Evolutionary conservation across 805 yeast genomes (phyloP).

Genomic region (Nakazawaea siamensis): DNA sequence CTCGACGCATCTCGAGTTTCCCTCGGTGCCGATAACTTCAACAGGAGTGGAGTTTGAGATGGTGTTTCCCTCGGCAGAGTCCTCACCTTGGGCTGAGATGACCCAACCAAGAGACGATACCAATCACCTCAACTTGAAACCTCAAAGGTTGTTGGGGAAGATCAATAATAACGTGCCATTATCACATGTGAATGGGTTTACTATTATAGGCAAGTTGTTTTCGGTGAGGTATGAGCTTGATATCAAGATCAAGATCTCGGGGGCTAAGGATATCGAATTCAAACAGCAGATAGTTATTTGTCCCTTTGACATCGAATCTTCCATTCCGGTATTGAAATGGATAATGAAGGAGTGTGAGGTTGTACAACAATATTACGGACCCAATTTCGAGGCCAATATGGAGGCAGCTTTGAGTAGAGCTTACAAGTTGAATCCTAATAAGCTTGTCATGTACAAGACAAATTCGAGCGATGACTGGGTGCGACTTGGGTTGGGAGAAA

Average conservation of each 20-base stretch:
- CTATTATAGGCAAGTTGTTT: slow-evolving; percentile 42
- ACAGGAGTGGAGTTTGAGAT: slow-evolving; percentile 20
- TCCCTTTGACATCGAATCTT: slow-evolving; percentile 40
- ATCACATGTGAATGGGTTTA: slow-evolving; percentile 38
- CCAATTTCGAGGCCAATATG: slow-evolving; percentile 24
- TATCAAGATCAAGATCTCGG: slow-evolving; percentile 38
- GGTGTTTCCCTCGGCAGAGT: slow-evolving; percentile 23
- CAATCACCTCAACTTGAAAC: neutral
- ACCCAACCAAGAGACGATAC: neutral
- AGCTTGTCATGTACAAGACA: slow-evolving; percentile 14
- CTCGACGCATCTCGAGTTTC: slow-evolving; percentile 8
- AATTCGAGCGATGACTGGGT: slow-evolving; percentile 29
- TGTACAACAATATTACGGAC: slow-evolving; percentile 21
- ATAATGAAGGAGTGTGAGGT: slow-evolving; percentile 43
- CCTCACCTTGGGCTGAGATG: slow-evolving; percentile 12
- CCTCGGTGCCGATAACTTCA: slow-evolving; percentile 17
- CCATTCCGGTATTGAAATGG: slow-evolving; percentile 43
- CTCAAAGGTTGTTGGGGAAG: slow-evolving; percentile 10
- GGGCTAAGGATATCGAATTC: slow-evolving; percentile 41
- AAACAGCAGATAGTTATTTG: slow-evolving; percentile 45
- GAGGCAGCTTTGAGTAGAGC: slow-evolving; percentile 18
- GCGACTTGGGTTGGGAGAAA: slow-evolving; percentile 29
- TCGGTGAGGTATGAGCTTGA: slow-evolving; percentile 43
- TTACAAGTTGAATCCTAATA: slow-evolving; percentile 20
- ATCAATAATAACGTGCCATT: slow-evolving; percentile 23